phyloP scores from a whole-genome alignment of 73 alveolate species.

The Uronychia setigera region DNA sequence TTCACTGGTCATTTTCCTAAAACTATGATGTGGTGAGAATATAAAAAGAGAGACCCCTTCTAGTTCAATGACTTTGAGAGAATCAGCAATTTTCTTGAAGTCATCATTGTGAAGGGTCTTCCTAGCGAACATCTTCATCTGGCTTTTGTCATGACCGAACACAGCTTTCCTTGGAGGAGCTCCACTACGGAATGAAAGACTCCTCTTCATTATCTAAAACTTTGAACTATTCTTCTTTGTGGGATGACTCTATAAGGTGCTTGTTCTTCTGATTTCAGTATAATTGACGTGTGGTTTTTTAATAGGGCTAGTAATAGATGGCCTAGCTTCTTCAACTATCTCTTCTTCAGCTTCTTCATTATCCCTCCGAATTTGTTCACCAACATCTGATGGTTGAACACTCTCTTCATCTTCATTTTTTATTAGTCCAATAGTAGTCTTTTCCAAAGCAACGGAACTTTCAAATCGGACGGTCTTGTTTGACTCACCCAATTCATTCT shows the following conservation, averaged over 20 bases:
- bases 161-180: not conserved
- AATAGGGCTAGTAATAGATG: no score
- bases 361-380: no score
- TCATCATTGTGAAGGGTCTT: not conserved
- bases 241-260: not conserved
- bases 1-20: slow-evolving; percentile 8
- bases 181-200: not conserved
- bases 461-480: no score
- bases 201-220: not conserved
- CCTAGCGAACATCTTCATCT: not conserved
- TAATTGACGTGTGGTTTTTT: not conserved
- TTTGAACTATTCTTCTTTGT: not conserved
- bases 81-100: not conserved
- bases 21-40: not conserved
- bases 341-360: not conserved
- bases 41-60: slow-evolving; percentile 18
- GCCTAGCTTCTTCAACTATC: no score
- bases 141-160: not conserved
- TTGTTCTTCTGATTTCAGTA: not conserved
- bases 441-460: no score
- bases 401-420: no score
- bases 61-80: not conserved
- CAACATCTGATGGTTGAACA: no score
- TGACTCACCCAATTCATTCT: no score
- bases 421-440: no score